Base-by-base conservation (phyloP, 208 protist species). In the Leishmania major region DNA sequence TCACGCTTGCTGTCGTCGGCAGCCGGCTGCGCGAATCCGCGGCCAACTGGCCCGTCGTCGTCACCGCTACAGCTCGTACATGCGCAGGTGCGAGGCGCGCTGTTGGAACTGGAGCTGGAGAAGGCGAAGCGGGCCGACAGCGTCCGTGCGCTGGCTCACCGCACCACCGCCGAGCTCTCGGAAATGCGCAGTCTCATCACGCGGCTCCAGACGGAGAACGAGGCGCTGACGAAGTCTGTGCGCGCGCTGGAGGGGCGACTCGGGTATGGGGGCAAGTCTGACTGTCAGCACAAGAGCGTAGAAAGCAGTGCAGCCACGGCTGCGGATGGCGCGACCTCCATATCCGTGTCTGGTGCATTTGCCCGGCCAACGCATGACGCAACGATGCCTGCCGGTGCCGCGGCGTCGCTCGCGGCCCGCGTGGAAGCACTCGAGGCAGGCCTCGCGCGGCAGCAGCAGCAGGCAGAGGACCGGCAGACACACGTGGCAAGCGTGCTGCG, bases 91-190 rank as follows among this genome's bases (percentile, higher is more conserved):
- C 86, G 90, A 28, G 93, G 89, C 28, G 87, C 87, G 31, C 37
- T 90, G 45, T 80, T 89, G 45, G 92, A 96, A 78, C 76, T 97
- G 40, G 91, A 95, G 82, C 88, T 95, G 49, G 94, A 96, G 87
- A 90, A 90, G 45, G 82, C 80, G 13, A 88, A 92, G n/a, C 92
- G 92, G 71, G 84, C 80, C 1, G 88, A 93, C 79, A 85, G 84
- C 66, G 83, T 94, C 40, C 90, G 86, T 28, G 91, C 94, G 47
- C 71, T 96, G 73, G 75, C 87, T 25, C 79, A 81, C 67, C 83
- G 87, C 45, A 66, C 87, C 57, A 81, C 80, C 3, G 82, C 87
- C 6, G 84, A 96, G 43, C 55, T 95, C 47, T 86, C 85, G 0
- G 91, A 95, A 75, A 47, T 97, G 71, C 80, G 82, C 55, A 89